A percentile compares a stretch with the other conserved stretches of the same genome.
phyloP scores from a whole-genome alignment of 1,284 basidiomycete genomes.

The Coriolopsis trogii region DNA sequence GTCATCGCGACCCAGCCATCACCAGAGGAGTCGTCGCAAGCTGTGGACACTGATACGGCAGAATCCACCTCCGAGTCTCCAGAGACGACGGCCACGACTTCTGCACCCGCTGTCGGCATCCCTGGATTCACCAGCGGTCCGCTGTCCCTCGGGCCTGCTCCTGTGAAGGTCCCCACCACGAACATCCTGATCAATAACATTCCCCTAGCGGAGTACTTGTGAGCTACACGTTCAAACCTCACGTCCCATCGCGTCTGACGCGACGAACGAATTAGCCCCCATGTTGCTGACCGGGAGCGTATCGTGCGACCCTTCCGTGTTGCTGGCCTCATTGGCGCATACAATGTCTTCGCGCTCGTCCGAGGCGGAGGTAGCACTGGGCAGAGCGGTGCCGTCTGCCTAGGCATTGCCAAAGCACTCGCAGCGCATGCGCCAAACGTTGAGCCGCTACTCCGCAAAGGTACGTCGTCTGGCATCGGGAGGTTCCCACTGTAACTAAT shows the following conservation, averaged over 20 bases:
- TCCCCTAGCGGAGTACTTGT: conserved; percentile 81
- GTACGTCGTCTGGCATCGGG: conserved; percentile 40
- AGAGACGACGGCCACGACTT: conserved; percentile 7
- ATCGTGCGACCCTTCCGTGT: conserved; percentile 85
- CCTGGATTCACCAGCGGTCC: conserved; percentile 15
- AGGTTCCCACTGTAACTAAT: background rate
- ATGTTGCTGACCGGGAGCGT: conserved; percentile 78
- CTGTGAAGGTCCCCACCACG: conserved; percentile 31
- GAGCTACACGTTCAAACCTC: conserved; percentile 12
- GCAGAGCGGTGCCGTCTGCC: conserved; percentile 88
- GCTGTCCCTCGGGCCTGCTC: conserved; percentile 14
- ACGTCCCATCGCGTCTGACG: background rate
- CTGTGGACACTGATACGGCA: background rate
- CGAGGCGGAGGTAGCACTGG: conserved; percentile 91
- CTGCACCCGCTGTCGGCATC: conserved; percentile 9
- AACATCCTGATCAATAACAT: conserved; percentile 83
- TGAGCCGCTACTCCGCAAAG: conserved; percentile 69
- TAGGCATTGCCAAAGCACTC: conserved; percentile 85
- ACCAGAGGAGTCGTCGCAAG: conserved; percentile 6
- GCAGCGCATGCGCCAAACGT: conserved; percentile 71
- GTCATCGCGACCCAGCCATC: conserved; percentile 74
- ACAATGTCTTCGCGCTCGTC: conserved; percentile 88
- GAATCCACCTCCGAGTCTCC: conserved; percentile 5
- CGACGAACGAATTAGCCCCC: conserved; percentile 35
- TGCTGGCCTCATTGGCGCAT: conserved; percentile 86